Evolutionary conservation across 192 early-diverging fungal species (phyloP).

Genomic region (Backusella tuberculispora): DNA sequence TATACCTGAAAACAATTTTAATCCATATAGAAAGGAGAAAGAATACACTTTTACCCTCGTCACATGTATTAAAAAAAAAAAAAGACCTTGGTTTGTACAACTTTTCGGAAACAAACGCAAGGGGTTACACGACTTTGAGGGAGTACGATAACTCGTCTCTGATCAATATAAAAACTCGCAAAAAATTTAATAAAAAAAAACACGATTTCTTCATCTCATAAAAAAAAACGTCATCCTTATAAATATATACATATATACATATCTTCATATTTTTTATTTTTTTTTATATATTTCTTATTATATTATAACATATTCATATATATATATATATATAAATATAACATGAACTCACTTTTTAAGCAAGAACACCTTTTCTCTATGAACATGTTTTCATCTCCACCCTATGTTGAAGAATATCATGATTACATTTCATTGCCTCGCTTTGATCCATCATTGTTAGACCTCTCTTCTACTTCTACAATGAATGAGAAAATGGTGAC

Average conservation of each 20-base stretch:
- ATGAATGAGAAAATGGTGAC: neutral
- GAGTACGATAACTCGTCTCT: neutral
- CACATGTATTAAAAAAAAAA: conserved; percentile 12
- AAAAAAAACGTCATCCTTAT: neutral
- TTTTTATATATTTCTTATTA: neutral
- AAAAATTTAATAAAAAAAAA: conserved; percentile 1
- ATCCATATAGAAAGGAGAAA: neutral
- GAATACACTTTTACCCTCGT: neutral
- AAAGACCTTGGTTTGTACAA: neutral
- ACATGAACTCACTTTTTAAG: neutral
- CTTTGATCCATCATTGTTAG: conserved; percentile 2
- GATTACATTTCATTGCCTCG: conserved; percentile 17
- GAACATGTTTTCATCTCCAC: conserved; percentile 6
- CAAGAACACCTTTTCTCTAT: neutral
- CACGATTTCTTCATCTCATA: neutral
- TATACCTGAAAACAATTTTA: neutral
- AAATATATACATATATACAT: neutral
- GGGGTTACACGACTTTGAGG: neutral
- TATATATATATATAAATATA: conserved; percentile 1
- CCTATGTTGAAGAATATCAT: neutral
- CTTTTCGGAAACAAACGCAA: conserved; percentile 1
- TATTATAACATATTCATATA: neutral
- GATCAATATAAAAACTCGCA: neutral
- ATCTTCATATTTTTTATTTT: neutral
- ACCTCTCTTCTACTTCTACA: neutral